A percentile compares a stretch with the other conserved stretches of the same genome.
These are phyloP conservation scores for Dissophora globulifera DNA, from an alignment of 192 early-diverging fungal genomes.

Conservation along the genomic window DNA sequence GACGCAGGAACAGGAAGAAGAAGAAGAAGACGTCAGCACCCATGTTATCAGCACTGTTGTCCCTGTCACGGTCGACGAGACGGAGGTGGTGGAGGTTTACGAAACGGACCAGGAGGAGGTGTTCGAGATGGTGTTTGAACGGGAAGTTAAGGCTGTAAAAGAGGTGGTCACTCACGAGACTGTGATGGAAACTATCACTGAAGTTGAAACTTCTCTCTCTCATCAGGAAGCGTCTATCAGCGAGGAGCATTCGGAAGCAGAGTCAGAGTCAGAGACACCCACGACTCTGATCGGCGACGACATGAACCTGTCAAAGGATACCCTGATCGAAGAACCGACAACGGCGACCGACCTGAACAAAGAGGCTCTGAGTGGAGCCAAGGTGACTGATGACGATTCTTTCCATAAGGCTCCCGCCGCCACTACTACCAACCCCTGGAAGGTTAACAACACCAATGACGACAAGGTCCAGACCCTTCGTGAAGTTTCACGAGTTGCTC, in stretches of 20 bases:
- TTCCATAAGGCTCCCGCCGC: no score
- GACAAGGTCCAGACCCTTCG: slow-evolving; percentile 46
- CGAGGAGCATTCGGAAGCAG: slow-evolving; percentile 15
- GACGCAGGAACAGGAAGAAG: no score
- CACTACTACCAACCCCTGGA: not conserved
- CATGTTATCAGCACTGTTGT: no score
- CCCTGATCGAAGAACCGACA: not conserved
- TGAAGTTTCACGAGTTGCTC: slow-evolving; percentile 46
- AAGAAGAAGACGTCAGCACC: no score
- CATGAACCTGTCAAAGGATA: slow-evolving; percentile 24
- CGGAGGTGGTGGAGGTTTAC: no score
- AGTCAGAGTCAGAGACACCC: slow-evolving; percentile 24
- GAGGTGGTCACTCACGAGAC: slow-evolving; percentile 1
- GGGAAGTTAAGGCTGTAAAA: not conserved
- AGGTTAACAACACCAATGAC: not conserved
- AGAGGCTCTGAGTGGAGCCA: no score
- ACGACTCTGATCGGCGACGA: slow-evolving; percentile 43
- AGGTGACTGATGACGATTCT: no score
- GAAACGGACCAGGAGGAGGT: no score
- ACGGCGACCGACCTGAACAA: no score
- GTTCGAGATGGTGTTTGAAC: no score
- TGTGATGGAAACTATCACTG: not conserved
- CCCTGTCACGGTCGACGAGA: no score
- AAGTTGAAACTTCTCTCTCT: not conserved
- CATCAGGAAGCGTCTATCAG: not conserved